Evolutionary conservation across 225 moss, liverwort and hornwort genomes (phyloP).

Genomic region (Bryoerythrophyllum caledonicum): DNA sequence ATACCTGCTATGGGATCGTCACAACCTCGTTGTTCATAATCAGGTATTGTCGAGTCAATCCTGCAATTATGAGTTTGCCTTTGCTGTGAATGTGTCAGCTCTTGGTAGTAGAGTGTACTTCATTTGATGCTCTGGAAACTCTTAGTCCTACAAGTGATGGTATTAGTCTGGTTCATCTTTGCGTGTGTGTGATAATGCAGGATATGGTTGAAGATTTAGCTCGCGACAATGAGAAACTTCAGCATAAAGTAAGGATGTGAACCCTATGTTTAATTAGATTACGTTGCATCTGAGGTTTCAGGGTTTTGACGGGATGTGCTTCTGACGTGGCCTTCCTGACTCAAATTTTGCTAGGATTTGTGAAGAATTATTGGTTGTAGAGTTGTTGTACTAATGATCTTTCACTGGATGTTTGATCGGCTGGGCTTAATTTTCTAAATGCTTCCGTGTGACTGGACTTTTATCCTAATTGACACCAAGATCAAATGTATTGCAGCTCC

Average conservation of each 20-base stretch:
- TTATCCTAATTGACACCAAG: not conserved
- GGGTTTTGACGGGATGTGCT: not conserved
- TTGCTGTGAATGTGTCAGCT: not conserved
- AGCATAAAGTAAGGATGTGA: constrained; percentile 32
- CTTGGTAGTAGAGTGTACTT: not conserved
- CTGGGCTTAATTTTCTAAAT: not conserved
- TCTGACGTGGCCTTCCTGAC: not conserved
- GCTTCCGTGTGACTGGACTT: not conserved
- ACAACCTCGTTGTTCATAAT: constrained; percentile 47
- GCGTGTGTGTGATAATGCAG: constrained; percentile 30
- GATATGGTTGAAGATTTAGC: constrained; percentile 29
- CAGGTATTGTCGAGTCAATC: constrained; percentile 40
- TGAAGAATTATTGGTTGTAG: not conserved
- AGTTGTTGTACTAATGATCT: not conserved
- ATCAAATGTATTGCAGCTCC: constrained; percentile 36
- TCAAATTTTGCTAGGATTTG: not conserved
- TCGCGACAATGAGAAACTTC: constrained; percentile 32
- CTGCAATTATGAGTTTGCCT: not conserved
- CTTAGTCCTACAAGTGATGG: not conserved
- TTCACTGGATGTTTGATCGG: not conserved
- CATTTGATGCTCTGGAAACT: not conserved
- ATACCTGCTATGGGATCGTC: constrained; percentile 60
- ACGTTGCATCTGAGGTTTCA: constrained; percentile 7
- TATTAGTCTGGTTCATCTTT: not conserved
- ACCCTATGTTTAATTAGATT: constrained; percentile 5